Evolutionary conservation across 2,329 filamentous ascomycete genomes (phyloP), one percentile per base, ranked within the genome.

Genomic region (Penicillium sp.): DNA sequence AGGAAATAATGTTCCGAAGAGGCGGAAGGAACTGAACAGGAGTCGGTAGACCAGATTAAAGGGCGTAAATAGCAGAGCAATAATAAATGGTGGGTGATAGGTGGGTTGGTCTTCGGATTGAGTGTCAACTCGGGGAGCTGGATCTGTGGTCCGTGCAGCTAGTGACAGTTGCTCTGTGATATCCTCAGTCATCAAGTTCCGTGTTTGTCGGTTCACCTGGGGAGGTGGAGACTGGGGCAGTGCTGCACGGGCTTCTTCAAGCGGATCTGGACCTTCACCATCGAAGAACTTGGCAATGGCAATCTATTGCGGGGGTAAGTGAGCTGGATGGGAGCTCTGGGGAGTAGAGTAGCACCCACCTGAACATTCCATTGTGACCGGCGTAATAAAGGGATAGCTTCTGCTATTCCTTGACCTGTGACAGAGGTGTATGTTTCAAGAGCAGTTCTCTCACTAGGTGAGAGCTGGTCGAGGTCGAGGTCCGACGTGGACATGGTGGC

Each of bases 231-330:
- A 69, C n/a, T 81, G 75, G 50, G 82, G 77, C 57, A 87, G 81
- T 7, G 83, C 81, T 47, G 87, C 82, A 49, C 87, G 82, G 55
- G 89, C 89, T 76, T 94, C 90, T 55, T 89, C 88, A 18, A 93
- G 79, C 12, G 85, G 88, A 71, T 96, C 90, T 47, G 91, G 84
- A 3, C 88, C 88, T 76, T 97, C 94, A 64, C 94, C 94, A 68
- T 99, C 94, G 72, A 97, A 99, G 83, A 97, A 97, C 70, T 95
- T 95, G 62, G 94, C 86, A 61, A 99, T 93, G 55, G 94, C 93
- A 67, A 97, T 96, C 88, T 97, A 27, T 49, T 70, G 29, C 25
- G 40, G 53, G 50, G 51, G 42, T 72, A 56, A 44, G 47, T 63
- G 42, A 44, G 52, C 40, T 50, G 50, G 22, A 23, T 57, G 14